A percentile compares a stretch with the other conserved stretches of the same genome.
Evolutionary conservation across 2,329 filamentous ascomycete species (phyloP).

Genomic region (Ophiostoma triangulosporum): DNA sequence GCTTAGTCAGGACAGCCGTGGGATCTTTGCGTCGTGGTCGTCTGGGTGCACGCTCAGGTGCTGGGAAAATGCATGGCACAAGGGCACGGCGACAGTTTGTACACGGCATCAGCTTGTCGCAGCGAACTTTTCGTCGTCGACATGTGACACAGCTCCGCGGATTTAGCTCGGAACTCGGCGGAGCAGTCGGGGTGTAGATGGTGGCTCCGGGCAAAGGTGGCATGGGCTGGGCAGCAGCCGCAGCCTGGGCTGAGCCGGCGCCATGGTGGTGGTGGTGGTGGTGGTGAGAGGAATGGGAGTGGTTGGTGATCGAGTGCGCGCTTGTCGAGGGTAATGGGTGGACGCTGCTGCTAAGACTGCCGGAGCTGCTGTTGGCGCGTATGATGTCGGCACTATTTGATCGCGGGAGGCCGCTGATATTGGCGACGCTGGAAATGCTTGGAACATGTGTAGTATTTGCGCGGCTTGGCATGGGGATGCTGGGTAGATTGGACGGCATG

Average conservation of each 20-base stretch:
- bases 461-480: neutral
- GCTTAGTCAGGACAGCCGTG: slow-evolving; percentile 31
- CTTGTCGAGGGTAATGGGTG: neutral
- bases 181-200: slow-evolving; percentile 17
- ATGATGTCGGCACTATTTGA: slow-evolving; percentile 1
- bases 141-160: slow-evolving; percentile 37
- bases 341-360: neutral
- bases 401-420: neutral
- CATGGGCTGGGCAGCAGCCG: slow-evolving; percentile 9
- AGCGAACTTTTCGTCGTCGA: slow-evolving; percentile 41
- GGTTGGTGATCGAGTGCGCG: neutral
- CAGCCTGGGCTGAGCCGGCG: slow-evolving; percentile 7
- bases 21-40: slow-evolving; percentile 49
- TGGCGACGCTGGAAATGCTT: neutral
- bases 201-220: slow-evolving; percentile 17
- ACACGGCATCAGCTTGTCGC: slow-evolving; percentile 42
- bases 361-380: neutral
- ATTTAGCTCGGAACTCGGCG: slow-evolving; percentile 20
- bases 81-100: slow-evolving; percentile 41
- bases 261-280: slow-evolving; percentile 7
- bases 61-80: slow-evolving; percentile 38
- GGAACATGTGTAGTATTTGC: neutral
- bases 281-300: slow-evolving; percentile 1
- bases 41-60: slow-evolving; percentile 34
- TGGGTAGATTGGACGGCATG: neutral